These are phyloP conservation scores for Xylariaceae sp. DNA, from an alignment of 2,329 filamentous ascomycete species.

Conservation along the genomic window DNA sequence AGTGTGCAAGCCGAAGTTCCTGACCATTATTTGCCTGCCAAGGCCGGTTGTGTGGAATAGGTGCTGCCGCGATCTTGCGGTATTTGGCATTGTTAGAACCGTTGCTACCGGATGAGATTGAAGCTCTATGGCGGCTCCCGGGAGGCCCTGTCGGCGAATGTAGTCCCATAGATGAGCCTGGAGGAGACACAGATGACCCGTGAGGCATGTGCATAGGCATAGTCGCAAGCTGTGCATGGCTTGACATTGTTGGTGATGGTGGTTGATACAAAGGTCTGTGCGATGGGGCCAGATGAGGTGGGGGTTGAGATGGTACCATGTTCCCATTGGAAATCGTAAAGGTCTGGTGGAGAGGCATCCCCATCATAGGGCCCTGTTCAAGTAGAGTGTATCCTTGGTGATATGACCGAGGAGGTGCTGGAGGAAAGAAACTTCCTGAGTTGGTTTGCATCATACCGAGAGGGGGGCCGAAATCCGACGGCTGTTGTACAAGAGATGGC, in stretches of 20 bases:
- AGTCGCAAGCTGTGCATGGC: conserved; percentile 34
- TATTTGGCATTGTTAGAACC: conserved; percentile 50
- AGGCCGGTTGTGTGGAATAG: conserved; percentile 58
- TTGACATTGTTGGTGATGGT: conserved; percentile 37
- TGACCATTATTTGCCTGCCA: conserved; percentile 53
- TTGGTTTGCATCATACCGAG: conserved; percentile 43
- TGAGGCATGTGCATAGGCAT: conserved; percentile 35
- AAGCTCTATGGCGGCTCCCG: conserved; percentile 42
- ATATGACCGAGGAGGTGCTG: conserved; percentile 44
- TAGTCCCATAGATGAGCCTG: conserved; percentile 32
- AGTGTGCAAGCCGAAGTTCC: conserved; percentile 65
- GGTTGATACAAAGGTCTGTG: conserved; percentile 29
- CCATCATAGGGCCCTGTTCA: conserved; percentile 39
- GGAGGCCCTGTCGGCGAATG: conserved; percentile 39
- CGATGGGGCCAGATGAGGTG: conserved; percentile 18
- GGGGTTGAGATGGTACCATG: conserved; percentile 30
- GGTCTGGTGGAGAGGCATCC: conserved; percentile 33
- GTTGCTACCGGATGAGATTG: conserved; percentile 41
- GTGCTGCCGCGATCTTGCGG: conserved; percentile 65
- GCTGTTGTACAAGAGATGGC: conserved; percentile 27
- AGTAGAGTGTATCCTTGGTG: conserved; percentile 46
- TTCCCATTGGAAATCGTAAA: conserved; percentile 31
- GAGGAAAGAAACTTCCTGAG: conserved; percentile 46
- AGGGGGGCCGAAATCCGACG: conserved; percentile 39
- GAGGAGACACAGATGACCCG: conserved; percentile 37